A percentile compares a stretch with the other conserved stretches of the same genome.
Conservation (phyloP, 768 basidiomycete genomes). For the Phaffia australis region DNA sequence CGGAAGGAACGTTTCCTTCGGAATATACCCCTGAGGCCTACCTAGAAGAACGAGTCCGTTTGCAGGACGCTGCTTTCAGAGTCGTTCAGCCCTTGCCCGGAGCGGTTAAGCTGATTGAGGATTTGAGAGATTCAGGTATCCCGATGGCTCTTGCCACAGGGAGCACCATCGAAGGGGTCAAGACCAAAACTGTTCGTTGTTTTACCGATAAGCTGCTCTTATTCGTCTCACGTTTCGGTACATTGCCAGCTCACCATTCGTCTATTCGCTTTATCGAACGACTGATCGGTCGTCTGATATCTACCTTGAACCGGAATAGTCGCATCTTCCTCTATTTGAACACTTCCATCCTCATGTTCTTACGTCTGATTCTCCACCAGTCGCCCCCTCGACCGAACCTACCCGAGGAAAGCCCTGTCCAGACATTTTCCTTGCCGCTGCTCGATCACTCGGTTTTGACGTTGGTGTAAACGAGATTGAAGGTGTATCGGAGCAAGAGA, state of each 20-base stretch:
- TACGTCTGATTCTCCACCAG: conserved; percentile 19
- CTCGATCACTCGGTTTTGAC: conserved; percentile 44
- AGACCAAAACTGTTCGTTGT: conserved; percentile 49
- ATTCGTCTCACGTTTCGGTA: background rate
- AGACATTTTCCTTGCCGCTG: conserved; percentile 68
- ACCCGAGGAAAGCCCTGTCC: conserved; percentile 62
- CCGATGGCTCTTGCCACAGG: conserved; percentile 77
- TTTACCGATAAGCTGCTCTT: background rate
- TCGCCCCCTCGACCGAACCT: conserved; percentile 5
- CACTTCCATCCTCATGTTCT: conserved; percentile 6
- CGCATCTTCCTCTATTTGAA: conserved; percentile 19
- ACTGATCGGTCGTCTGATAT: conserved; percentile 18
- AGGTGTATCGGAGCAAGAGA: conserved; percentile 37
- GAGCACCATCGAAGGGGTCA: conserved; percentile 54
- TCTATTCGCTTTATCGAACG: conserved; percentile 30
- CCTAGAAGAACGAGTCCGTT: conserved; percentile 47
- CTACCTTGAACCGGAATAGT: background rate
- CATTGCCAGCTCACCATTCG: too few relatives aligned
- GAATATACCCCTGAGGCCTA: conserved; percentile 48
- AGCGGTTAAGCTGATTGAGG: conserved; percentile 54
- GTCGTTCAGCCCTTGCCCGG: conserved; percentile 65
- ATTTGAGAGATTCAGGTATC: conserved; percentile 55
- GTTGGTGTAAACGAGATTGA: conserved; percentile 30
- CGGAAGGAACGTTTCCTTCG: conserved; percentile 50
- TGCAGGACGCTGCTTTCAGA: conserved; percentile 59